Evolutionary conservation across 176 grass and related monocot species (phyloP).

Genomic region (Poa pratensis): DNA sequence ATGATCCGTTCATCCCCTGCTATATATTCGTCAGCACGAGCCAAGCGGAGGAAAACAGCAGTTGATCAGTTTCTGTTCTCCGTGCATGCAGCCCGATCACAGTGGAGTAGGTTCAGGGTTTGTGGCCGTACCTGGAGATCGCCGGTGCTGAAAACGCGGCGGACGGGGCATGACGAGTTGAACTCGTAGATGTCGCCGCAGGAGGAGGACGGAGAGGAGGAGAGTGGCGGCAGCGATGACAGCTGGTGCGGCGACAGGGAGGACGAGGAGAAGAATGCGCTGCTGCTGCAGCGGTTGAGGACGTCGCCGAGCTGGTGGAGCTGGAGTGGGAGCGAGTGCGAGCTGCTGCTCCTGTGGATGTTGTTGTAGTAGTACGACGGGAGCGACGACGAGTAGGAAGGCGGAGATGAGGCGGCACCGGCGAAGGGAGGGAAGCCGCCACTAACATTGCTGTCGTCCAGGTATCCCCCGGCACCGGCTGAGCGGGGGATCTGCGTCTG

Average conservation of each 20-base stretch:
- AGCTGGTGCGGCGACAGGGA: constrained; percentile 43
- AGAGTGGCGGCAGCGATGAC: constrained; percentile 40
- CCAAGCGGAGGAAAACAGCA: not conserved
- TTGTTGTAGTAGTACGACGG: constrained; percentile 47
- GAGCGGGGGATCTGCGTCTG: constrained; percentile 41
- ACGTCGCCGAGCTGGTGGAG: constrained; percentile 38
- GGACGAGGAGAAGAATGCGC: constrained; percentile 39
- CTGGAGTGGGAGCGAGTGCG: constrained; percentile 54
- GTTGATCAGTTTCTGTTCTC: not conserved
- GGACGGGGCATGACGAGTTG: constrained; percentile 51
- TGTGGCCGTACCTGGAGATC: constrained; percentile 70
- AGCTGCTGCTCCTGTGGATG: constrained; percentile 67
- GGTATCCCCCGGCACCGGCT: not conserved
- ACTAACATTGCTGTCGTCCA: constrained; percentile 47
- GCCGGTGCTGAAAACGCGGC: constrained; percentile 84
- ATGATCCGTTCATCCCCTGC: constrained; percentile 72
- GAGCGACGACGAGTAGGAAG: constrained; percentile 48
- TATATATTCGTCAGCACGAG: constrained; percentile 15
- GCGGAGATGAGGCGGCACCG: constrained; percentile 15
- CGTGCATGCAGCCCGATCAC: constrained; percentile 2
- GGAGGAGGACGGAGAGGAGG: constrained; percentile 69
- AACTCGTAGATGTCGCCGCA: constrained; percentile 66
- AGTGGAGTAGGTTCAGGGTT: not conserved
- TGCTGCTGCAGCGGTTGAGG: no score
- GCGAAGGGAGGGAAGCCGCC: constrained; percentile 26